Conservation (phyloP, 164 flowering plant genomes). For the Chimonanthus salicifolius region DNA sequence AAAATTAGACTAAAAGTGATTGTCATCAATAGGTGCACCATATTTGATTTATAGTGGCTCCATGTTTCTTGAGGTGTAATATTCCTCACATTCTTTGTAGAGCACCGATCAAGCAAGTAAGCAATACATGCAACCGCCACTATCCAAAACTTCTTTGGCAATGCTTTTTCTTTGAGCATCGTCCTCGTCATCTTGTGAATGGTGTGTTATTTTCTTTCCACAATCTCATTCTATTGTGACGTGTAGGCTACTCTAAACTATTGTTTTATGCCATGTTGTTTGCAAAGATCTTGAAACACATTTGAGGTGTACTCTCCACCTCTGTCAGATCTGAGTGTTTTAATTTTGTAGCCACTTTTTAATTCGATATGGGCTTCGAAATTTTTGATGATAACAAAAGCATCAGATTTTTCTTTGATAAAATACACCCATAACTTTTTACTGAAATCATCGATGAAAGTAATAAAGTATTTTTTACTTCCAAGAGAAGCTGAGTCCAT, state of each 20-base stretch:
- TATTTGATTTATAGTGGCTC: background rate
- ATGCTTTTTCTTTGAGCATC: background rate
- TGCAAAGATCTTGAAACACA: background rate
- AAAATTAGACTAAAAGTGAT: too few species aligned
- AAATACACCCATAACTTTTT: too few species aligned
- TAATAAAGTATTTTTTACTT: too few species aligned
- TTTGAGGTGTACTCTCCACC: background rate
- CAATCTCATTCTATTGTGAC: background rate
- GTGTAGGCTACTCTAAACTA: background rate
- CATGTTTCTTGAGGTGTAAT: background rate
- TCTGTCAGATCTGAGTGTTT: background rate
- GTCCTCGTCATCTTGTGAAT: background rate
- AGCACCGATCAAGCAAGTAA: background rate
- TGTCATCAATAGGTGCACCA: background rate
- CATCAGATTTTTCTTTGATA: background rate
- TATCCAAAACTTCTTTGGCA: background rate
- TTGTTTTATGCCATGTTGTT: background rate
- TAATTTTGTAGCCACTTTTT: background rate
- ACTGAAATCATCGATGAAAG: too few species aligned
- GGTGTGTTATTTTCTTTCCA: background rate
- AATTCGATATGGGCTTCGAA: background rate
- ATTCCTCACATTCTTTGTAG: background rate
- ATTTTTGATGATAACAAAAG: too few species aligned
- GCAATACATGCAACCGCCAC: background rate
- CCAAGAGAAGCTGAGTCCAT: too few species aligned